Base-by-base conservation (phyloP, 805 yeast species). In the Saturnispora galanensis region DNA sequence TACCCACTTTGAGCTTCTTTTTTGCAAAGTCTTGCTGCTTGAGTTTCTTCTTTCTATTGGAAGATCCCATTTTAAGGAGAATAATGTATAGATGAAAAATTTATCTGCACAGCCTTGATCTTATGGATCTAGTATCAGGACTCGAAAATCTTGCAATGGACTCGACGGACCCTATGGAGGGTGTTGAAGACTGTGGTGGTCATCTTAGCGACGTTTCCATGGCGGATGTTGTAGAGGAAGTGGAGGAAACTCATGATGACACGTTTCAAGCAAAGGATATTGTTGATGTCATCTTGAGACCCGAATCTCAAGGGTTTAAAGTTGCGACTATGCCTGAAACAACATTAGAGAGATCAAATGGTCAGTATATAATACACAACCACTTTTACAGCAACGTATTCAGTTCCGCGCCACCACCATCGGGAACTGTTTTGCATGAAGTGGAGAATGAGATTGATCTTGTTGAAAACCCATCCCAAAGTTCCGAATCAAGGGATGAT, bases 1-100 rank as follows among this genome's bases (percentile, higher is more conserved):
- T 93, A 46, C 98, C 98, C 31, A 93, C 97, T 56, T 74, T 82
- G 42, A 93, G 73, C 68, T 86, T 90, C 47, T 78, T 70, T 61
- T 87, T 87, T 56, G 65, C 71, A 59, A 84, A 84, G 56, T 84
- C 95, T 63, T 81, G 82, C 57, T 70, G 71, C 66, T 82, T 84
- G 49, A 80, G 80, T 35, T 69, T 65, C 64, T 68, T 73, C 66
- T 77, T 82, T 60, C 69, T 73, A 12, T 31, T 33, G 54, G 62
- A 76, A 38, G 78, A 77, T 52, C 59, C 75, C 79, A 62, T 50
- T 11, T 43, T 30, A 33, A 16, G 12, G 11, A 31, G 36, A 31
- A 15, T 11, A 28, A 37, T 12, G n/a, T 9, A 35, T 17, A 11
- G 29, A 21, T 34, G 38, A 28, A 29, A 15, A 16, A 41, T 21